phyloP scores from a whole-genome alignment of 2,329 filamentous ascomycete species.

The Exophiala sp. region DNA sequence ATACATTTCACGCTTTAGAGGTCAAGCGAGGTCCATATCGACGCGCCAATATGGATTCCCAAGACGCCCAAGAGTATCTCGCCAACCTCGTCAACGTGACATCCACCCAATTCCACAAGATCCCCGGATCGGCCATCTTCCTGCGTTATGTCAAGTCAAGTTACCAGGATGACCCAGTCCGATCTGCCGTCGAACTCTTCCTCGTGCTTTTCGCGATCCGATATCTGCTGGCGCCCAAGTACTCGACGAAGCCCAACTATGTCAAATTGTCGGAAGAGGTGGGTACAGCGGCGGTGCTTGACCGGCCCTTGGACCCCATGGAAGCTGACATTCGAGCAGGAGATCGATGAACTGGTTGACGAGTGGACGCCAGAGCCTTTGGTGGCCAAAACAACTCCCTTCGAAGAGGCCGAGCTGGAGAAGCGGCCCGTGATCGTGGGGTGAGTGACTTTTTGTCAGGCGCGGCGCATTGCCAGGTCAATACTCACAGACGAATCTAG shows the following conservation, averaged over 20 bases:
- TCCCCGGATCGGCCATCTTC: slow-evolving; percentile 90
- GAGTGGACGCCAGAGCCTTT: slow-evolving; percentile 95
- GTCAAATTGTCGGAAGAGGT: slow-evolving; percentile 81
- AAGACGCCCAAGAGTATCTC: slow-evolving; percentile 48
- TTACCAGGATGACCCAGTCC: slow-evolving; percentile 94
- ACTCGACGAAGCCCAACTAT: slow-evolving; percentile 86
- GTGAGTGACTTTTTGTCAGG: slow-evolving; percentile 45
- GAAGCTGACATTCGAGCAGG: slow-evolving; percentile 42
- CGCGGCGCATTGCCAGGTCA: neutral
- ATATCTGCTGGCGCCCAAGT: slow-evolving; percentile 85
- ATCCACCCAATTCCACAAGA: slow-evolving; percentile 69
- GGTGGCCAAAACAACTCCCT: slow-evolving; percentile 63
- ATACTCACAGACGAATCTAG: slow-evolving; percentile 41
- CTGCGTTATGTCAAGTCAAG: slow-evolving; percentile 93
- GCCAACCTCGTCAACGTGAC: slow-evolving; percentile 51
- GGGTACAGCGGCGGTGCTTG: slow-evolving; percentile 6
- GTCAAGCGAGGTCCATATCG: slow-evolving; percentile 4
- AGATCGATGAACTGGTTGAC: slow-evolving; percentile 93
- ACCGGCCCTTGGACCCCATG: too few species aligned
- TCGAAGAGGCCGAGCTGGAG: slow-evolving; percentile 78
- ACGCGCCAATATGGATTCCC: slow-evolving; percentile 47
- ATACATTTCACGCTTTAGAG: neutral
- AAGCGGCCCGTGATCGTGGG: slow-evolving; percentile 82
- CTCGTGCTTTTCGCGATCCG: slow-evolving; percentile 92
- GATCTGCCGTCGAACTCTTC: slow-evolving; percentile 87